These are phyloP conservation scores for Kluyveromyces lactis DNA, from an alignment of 805 yeast species.

Conservation along the genomic window DNA sequence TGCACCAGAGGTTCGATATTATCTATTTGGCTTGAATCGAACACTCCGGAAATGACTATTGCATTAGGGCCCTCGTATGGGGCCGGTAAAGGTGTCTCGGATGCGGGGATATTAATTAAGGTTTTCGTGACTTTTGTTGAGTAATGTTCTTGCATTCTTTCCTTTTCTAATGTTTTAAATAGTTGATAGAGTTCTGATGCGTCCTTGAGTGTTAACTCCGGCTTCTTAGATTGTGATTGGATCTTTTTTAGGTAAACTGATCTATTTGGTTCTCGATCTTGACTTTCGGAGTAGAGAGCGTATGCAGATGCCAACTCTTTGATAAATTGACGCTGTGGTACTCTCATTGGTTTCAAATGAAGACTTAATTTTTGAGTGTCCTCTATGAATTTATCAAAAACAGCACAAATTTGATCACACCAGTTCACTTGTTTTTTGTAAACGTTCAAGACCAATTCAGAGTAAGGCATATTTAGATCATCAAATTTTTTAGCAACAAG, in stretches of 20 bases:
- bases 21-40: constrained; percentile 43
- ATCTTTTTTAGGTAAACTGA: constrained; percentile 51
- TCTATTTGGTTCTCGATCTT: constrained; percentile 74
- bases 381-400: constrained; percentile 41
- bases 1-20: constrained; percentile 34
- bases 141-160: constrained; percentile 22
- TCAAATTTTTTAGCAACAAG: constrained; percentile 19
- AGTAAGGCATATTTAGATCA: constrained; percentile 32
- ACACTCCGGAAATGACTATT: constrained; percentile 49
- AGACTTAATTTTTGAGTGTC: constrained; percentile 33
- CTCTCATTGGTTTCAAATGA: constrained; percentile 68
- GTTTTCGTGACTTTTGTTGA: constrained; percentile 19
- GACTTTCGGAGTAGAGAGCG: constrained; percentile 58
- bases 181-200: constrained; percentile 39
- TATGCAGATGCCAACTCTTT: constrained; percentile 58
- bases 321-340: constrained; percentile 60
- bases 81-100: constrained; percentile 17
- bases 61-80: constrained; percentile 23
- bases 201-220: constrained; percentile 19
- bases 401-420: constrained; percentile 57
- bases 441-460: constrained; percentile 38
- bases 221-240: constrained; percentile 19
- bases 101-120: constrained; percentile 12
- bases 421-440: constrained; percentile 53
- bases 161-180: constrained; percentile 28